These are phyloP conservation scores for Pseudogymnoascus sp. DNA, from an alignment of 2,329 filamentous ascomycete genomes.

Conservation along the genomic window DNA sequence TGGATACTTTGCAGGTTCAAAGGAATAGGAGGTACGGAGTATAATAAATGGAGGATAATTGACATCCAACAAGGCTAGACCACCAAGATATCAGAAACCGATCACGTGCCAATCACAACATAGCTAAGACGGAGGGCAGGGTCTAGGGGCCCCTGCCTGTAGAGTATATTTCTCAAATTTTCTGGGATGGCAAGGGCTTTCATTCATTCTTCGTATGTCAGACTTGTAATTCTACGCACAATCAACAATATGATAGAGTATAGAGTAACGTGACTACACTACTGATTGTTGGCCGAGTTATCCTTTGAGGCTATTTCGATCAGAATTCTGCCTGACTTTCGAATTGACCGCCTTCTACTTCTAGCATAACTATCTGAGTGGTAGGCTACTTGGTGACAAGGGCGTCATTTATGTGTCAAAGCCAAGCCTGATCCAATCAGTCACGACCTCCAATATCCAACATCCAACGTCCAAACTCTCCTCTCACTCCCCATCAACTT, in stretches of 20 bases:
- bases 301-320: not conserved
- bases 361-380: not conserved
- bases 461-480: not conserved
- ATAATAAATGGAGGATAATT: too few relatives aligned
- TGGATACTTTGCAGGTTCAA: not conserved
- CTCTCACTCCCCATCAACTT: not conserved
- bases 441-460: not conserved
- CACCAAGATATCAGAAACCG: not conserved
- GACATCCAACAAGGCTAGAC: not conserved
- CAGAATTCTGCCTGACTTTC: not conserved
- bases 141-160: too few relatives aligned
- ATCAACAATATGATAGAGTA: not conserved
- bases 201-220: too few relatives aligned
- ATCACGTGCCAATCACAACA: not conserved
- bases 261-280: not conserved
- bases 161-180: too few relatives aligned
- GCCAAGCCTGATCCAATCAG: not conserved
- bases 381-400: not conserved
- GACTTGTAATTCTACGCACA: too few relatives aligned
- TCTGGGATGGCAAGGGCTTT: too few relatives aligned
- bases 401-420: conserved; percentile 7
- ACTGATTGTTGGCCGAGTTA: too few relatives aligned
- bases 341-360: not conserved
- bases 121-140: not conserved
- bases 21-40: not conserved